Base-by-base conservation (phyloP, 2,329 filamentous ascomycete genomes). In the Massarina eburnea region DNA sequence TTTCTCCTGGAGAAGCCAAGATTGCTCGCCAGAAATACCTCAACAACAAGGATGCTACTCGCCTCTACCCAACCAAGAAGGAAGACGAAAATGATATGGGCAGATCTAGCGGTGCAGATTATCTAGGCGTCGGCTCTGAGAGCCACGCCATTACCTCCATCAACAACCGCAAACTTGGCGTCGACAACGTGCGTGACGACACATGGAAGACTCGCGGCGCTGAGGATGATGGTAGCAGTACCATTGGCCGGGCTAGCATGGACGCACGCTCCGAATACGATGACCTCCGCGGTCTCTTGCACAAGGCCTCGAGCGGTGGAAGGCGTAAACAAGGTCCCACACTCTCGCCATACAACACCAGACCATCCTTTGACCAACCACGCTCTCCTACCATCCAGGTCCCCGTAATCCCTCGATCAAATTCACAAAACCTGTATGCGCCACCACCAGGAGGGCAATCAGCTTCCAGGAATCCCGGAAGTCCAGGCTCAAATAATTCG, bases 1-100 rank as follows among this genome's bases (percentile, higher is more conserved):
- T 96, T 40, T 76, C 81, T 2, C 86, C 92, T 52, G 74, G 80
- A 0, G 80, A 83, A 55, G 91, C 90, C 5, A 72, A 77, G 21
- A 73, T 78, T 27, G 83, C 84, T 43, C 82, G 88, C 43, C 77
- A 83, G 2, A 61, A 64, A 41, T 72, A 62, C 53, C 58, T 63
- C 34, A 60, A 59, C 8, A 60, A 57, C 7, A 86, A 88, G 63
- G 84, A 89, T 50, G 81, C 77, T 4, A 76, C 74, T 43, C 84
- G 89, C 26, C 71, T 95, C 60, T 74, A 88, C 5, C 86, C 88
- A 12, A 51, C 66, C 5, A 68, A 64, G 48, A 53, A 55, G 3
- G 58, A 59, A 9, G 52, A 53, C 4, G 52, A 55, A 21, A 55
- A 56, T 7, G 60, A 62, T 48, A 58, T 58, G 34, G 63, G 57